Evolutionary conservation across 2,329 filamentous ascomycete species (phyloP), one percentile per base, ranked within the genome.

Genomic region (Bipolaris cookei): DNA sequence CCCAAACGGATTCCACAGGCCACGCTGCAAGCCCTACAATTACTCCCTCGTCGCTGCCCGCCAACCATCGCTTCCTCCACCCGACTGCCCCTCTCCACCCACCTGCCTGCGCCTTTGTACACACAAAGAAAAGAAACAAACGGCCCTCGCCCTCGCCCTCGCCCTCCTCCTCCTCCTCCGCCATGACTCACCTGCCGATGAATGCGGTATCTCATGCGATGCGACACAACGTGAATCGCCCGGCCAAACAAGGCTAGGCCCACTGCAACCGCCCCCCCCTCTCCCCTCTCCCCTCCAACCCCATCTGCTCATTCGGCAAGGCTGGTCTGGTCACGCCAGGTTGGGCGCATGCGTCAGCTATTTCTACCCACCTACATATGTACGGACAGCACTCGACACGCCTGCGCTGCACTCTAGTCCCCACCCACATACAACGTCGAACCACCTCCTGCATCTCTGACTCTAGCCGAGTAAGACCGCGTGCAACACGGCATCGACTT

Each of bases 181-280:
- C 28, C 44, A 60, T 67, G 64, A 66, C 66, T 67, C 59, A 67
- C 63, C 61, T 54, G 42, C 42, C 54, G 58, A 41, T 39, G 54
- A 58, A 54, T 56, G 51, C 47, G 54, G 43, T 48, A 56, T 30
- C 42, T 54, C 52, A 71, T 73, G 74, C 72, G 61, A 75, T 73
- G 72, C 71, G 71, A 73, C 68, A 64, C 70, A 68, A 61, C 58
- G 45, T 55, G 51, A 41, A 28, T 51, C 18, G 37, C 28, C 48
- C 34, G 23, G 41, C 58, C 32, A 37, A 63, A 55, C 37, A 44
- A 54, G 44, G 56, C 37, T 52, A 54, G 43, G 5, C 25, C 30
- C 25, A 28, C 25, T 50, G 23, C 32, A 42, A 38, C 35, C 16
- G 35, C 35, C 14, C 13, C 14, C 46, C 46, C 13, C 34, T 10